These are phyloP conservation scores for Penicillium psychrosexuale DNA, from an alignment of 2,329 filamentous ascomycete species.

Conservation along the genomic window DNA sequence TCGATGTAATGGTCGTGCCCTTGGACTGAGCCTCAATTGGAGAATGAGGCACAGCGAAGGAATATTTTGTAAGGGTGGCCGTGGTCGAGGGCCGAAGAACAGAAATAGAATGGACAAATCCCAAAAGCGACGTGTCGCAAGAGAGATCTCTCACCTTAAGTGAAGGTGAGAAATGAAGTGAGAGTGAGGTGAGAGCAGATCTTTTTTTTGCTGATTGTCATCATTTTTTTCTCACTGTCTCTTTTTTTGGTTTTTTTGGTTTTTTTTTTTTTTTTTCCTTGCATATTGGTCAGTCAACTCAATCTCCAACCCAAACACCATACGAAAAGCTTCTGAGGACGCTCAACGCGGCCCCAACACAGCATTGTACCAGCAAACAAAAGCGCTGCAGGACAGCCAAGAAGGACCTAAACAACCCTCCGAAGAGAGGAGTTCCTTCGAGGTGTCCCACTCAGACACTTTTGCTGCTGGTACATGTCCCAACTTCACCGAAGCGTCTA, in stretches of 20 bases:
- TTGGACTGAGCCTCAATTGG: not conserved
- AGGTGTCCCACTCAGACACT: conserved; percentile 1
- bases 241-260: not conserved
- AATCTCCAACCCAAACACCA: conserved; percentile 1
- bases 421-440: not conserved
- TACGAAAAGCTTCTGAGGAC: not conserved
- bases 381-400: not conserved
- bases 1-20: not conserved
- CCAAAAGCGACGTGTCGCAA: not conserved
- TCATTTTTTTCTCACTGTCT: not conserved
- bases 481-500: not conserved
- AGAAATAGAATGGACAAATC: not conserved
- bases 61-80: not conserved
- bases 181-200: not conserved
- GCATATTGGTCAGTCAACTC: conserved; percentile 5
- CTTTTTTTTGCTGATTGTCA: not conserved
- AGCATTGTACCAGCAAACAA: not conserved
- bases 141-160: not conserved
- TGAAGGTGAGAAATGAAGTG: not conserved
- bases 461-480: not conserved
- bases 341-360: not conserved
- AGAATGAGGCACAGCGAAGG: not conserved
- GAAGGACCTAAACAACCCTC: conserved; percentile 1
- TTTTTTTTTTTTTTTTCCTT: not conserved
- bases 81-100: not conserved